phyloP scores from a whole-genome alignment of 2,329 filamentous ascomycete genomes.

The Curvularia eragrostidis region DNA sequence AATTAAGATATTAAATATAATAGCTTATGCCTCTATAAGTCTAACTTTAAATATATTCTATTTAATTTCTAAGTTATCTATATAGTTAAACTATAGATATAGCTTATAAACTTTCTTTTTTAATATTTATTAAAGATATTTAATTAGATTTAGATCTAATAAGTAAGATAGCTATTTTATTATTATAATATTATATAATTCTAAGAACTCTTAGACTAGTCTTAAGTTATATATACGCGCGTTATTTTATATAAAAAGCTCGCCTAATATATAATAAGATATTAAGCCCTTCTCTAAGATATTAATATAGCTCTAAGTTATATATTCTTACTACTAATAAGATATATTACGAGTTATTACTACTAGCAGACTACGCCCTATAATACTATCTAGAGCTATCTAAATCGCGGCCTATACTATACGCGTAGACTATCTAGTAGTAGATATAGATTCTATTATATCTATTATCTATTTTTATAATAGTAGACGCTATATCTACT shows the following conservation, averaged over 20 bases:
- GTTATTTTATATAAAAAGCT: slow-evolving; percentile 32
- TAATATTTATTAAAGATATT: slow-evolving; percentile 30
- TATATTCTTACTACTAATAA: slow-evolving; percentile 9
- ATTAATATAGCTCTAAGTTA: slow-evolving; percentile 9
- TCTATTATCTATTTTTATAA: slow-evolving; percentile 1
- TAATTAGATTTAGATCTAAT: slow-evolving; percentile 33
- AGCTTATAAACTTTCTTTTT: slow-evolving; percentile 2
- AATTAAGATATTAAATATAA: slow-evolving; percentile 10
- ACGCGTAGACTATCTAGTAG: not conserved
- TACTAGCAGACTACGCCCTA: slow-evolving; percentile 8
- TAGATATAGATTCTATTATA: not conserved
- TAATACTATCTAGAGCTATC: slow-evolving; percentile 4
- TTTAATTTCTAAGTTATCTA: slow-evolving; percentile 2
- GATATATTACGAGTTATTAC: slow-evolving; percentile 19
- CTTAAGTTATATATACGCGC: slow-evolving; percentile 26
- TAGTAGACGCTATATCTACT: slow-evolving; percentile 1
- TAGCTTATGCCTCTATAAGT: slow-evolving; percentile 3
- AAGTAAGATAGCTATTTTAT: slow-evolving; percentile 26
- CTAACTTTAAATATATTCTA: slow-evolving; percentile 4
- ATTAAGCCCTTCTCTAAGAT: slow-evolving; percentile 14
- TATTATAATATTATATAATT: not conserved
- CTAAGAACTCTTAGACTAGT: slow-evolving; percentile 13
- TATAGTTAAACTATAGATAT: slow-evolving; percentile 13
- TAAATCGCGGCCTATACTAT: slow-evolving; percentile 14
- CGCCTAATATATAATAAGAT: slow-evolving; percentile 1